Conservation (phyloP, 768 basidiomycete species). For the Phylloporus sp. region DNA sequence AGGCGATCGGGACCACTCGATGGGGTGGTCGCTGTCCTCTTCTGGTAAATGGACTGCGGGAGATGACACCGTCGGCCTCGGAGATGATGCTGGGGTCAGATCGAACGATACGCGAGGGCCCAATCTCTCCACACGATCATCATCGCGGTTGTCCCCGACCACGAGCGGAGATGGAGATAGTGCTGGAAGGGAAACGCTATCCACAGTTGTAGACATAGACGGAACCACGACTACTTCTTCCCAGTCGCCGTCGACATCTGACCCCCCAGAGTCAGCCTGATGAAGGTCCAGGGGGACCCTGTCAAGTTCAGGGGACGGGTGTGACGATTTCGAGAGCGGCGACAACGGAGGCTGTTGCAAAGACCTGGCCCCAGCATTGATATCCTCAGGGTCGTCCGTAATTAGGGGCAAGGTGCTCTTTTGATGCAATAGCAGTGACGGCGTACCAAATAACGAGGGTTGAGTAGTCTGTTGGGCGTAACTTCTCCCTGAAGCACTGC, state of each 20-base stretch:
- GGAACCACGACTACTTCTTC: slow-evolving; percentile 28
- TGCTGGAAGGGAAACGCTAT: neutral
- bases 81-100: slow-evolving; percentile 6
- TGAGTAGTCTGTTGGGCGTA: slow-evolving; percentile 12
- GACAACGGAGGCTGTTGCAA: slow-evolving; percentile 4
- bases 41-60: slow-evolving; percentile 2
- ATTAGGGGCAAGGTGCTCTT: neutral
- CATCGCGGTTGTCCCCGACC: slow-evolving; percentile 14
- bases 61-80: slow-evolving; percentile 6
- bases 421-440: slow-evolving; percentile 28
- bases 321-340: slow-evolving; percentile 1
- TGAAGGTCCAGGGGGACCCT: neutral
- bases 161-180: slow-evolving; percentile 14
- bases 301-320: neutral
- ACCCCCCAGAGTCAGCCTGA: slow-evolving; percentile 4
- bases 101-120: slow-evolving; percentile 1
- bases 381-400: neutral
- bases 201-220: neutral
- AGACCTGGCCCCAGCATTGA: neutral
- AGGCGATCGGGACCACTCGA: slow-evolving; percentile 38
- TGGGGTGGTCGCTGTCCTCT: slow-evolving; percentile 23
- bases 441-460: slow-evolving; percentile 35
- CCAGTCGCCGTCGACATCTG: slow-evolving; percentile 35
- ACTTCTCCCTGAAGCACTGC: slow-evolving; percentile 10
- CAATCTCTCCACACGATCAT: neutral